Percentiles rank a stretch among this genome's conserved stretches.
Conservation (phyloP, 2,329 filamentous ascomycete species). For the Pseudogymnoascus sp. region DNA sequence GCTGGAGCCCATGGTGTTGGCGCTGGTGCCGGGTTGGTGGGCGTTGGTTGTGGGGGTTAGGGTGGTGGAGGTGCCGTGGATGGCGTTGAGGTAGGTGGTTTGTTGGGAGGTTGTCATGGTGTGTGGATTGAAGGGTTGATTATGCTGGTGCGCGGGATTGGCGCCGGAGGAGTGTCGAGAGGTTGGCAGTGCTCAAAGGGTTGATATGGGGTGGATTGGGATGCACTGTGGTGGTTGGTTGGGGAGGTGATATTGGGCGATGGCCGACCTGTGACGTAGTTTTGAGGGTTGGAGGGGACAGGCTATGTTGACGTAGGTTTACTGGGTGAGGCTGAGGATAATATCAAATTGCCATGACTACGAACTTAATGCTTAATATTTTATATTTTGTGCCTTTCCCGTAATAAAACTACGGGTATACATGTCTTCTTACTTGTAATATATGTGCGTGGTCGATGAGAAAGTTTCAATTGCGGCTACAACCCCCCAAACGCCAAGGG, state of each 20-base stretch:
- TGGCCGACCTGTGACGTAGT: neutral
- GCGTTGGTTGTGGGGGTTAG: slow-evolving; percentile 19
- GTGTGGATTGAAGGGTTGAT: neutral
- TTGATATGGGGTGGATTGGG: neutral
- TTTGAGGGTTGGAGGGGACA: neutral
- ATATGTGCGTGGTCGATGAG: neutral
- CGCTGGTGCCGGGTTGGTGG: slow-evolving; percentile 19
- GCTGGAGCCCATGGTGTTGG: slow-evolving; percentile 21
- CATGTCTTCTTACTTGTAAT: neutral
- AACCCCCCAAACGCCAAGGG: neutral
- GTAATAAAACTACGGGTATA: neutral
- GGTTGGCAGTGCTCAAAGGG: neutral
- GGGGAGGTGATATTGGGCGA: neutral
- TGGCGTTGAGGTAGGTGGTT: slow-evolving; percentile 22
- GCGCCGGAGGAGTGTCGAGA: neutral
- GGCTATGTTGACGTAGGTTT: neutral
- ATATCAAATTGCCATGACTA: neutral
- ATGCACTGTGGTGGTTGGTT: neutral
- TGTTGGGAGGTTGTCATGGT: slow-evolving; percentile 24
- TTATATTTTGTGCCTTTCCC: neutral
- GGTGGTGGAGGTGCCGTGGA: slow-evolving; percentile 20
- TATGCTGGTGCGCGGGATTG: neutral
- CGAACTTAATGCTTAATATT: neutral
- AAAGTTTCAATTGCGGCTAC: neutral
- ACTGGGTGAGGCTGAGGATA: neutral